A percentile compares a stretch with the other conserved stretches of the same genome.
These are phyloP conservation scores for Xylariaceae sp. DNA, from an alignment of 2,329 filamentous ascomycete species.

Conservation along the genomic window DNA sequence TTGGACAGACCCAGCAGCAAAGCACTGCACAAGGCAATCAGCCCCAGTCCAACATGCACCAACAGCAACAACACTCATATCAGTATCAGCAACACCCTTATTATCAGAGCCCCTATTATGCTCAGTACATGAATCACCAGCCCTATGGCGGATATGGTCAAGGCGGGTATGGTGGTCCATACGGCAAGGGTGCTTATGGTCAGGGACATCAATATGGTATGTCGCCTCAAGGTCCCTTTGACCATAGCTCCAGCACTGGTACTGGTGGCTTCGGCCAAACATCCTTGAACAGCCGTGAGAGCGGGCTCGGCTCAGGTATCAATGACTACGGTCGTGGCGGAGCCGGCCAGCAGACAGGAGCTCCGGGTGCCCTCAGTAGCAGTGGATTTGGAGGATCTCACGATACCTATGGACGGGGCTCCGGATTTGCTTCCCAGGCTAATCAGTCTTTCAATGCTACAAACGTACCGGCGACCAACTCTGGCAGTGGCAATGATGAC, in stretches of 20 bases:
- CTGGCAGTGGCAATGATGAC: constrained; percentile 46
- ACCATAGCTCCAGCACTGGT: constrained; percentile 52
- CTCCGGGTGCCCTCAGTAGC: constrained; percentile 47
- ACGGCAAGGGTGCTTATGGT: constrained; percentile 53
- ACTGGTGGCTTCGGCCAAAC: constrained; percentile 49
- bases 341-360: constrained; percentile 44
- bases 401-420: constrained; percentile 52
- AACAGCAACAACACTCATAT: constrained; percentile 28
- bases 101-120: constrained; percentile 60
- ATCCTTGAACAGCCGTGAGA: constrained; percentile 49
- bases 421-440: constrained; percentile 53
- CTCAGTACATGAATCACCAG: constrained; percentile 53
- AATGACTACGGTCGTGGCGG: constrained; percentile 51
- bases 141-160: constrained; percentile 50
- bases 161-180: constrained; percentile 48
- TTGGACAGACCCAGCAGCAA: constrained; percentile 51
- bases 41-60: constrained; percentile 37
- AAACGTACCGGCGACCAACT: constrained; percentile 41
- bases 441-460: constrained; percentile 51
- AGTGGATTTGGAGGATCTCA: constrained; percentile 52
- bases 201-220: constrained; percentile 53
- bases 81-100: constrained; percentile 40
- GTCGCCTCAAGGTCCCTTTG: constrained; percentile 53
- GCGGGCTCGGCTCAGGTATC: constrained; percentile 46
- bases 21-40: constrained; percentile 31